Evolutionary conservation across 495 filamentous ascomycete species (phyloP), one percentile per base, ranked within the genome.

Genomic region (Cryomyces minteri): DNA sequence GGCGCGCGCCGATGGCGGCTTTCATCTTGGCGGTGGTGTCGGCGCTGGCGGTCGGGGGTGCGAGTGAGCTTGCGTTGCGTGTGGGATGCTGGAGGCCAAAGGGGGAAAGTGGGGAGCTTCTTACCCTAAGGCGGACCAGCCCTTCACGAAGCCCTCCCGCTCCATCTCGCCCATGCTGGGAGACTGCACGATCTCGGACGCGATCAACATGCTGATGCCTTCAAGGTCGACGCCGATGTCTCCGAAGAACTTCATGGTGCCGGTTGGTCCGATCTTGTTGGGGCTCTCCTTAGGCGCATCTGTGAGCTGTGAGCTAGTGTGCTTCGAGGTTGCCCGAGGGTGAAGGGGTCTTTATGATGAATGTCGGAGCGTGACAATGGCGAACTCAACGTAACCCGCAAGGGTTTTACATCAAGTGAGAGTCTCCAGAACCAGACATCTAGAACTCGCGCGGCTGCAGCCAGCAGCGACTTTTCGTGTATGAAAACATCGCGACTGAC

Each of bases 161-260:
- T 72, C 73, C 48, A 96, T 79, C 55, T 86, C 79, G 46, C 84
- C 87, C 57, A 96, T 77, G 2, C 72, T 72, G 7, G 82, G 82
- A n/a, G 74, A 79, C 48, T 83, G 69, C 30, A 94, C 66, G 28
- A 88, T 69, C 49, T 94, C 85, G 32, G 75, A 63, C 32, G 86
- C 68, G 31, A 80, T 76, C 25, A 94, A 73, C 40, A 80, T 67
- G 38, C 79, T 72, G 9, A 83, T 72, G 50, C 79, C 82, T 48
- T 86, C 83, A 1, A 84, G 62, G 44, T 77, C 66, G 33, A 92
- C 72, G 3, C 71, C 68, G 12, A 95, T 66, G 8, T 76, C 69
- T 11, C 65, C 54, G 30, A 88, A 66, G 60, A 81, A 94, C 33
- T 57, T 64, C 71, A 84, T 82, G 5, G 74, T 72, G 5, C 84